These are phyloP conservation scores for Boletus subcaerulescens DNA, from an alignment of 768 basidiomycete species.

Conservation along the genomic window DNA sequence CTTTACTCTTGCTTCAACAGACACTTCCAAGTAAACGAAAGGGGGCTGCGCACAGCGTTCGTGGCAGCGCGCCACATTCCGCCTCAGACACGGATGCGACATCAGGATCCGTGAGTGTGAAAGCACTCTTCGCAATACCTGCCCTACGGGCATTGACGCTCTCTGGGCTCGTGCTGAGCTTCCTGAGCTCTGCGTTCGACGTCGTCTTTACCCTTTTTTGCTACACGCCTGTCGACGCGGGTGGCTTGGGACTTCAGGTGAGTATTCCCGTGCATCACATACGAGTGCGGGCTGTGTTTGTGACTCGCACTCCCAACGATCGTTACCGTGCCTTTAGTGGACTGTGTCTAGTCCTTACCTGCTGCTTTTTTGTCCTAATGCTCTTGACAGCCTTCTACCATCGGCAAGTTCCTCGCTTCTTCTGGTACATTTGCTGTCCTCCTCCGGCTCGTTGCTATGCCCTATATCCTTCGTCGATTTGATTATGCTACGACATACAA, in stretches of 20 bases:
- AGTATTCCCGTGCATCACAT: not conserved
- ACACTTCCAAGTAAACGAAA: too few relatives aligned
- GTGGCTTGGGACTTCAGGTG: slow-evolving; percentile 56
- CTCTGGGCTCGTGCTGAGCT: slow-evolving; percentile 47
- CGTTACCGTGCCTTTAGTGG: too few relatives aligned
- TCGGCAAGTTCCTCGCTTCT: slow-evolving; percentile 53
- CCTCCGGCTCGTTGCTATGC: slow-evolving; percentile 50
- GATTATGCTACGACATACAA: slow-evolving; percentile 5
- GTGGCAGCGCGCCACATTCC: too few relatives aligned
- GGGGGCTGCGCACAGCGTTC: too few relatives aligned
- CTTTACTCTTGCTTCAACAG: too few relatives aligned
- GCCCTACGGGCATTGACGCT: slow-evolving; percentile 47
- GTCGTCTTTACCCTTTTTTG: slow-evolving; percentile 62
- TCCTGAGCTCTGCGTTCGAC: slow-evolving; percentile 54
- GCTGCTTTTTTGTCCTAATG: not conserved
- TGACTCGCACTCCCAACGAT: too few relatives aligned
- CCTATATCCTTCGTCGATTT: slow-evolving; percentile 22
- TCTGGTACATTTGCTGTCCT: slow-evolving; percentile 45
- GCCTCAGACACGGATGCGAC: too few relatives aligned
- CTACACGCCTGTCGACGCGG: slow-evolving; percentile 50
- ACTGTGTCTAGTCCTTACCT: too few relatives aligned
- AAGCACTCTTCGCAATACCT: slow-evolving; percentile 43
- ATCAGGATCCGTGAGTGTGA: slow-evolving; percentile 19
- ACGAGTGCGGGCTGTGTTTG: too few relatives aligned
- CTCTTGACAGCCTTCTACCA: slow-evolving; percentile 44